Evolutionary conservation across 1,284 basidiomycete genomes (phyloP), one percentile per base, ranked within the genome.

Genomic region (Violaceomyces palustris): DNA sequence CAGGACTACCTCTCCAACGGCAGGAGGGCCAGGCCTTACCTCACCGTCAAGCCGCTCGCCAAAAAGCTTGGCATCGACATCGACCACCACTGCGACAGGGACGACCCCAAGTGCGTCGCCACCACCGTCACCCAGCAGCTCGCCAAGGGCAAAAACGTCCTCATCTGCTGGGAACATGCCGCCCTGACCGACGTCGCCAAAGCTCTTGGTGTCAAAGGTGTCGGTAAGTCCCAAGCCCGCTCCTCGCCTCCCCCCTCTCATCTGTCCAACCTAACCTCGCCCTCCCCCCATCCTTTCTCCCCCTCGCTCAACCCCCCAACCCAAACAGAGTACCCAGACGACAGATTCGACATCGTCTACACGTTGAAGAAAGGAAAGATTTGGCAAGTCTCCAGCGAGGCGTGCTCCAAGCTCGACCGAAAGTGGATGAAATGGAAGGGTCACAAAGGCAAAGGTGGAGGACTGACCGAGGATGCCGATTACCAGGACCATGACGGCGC

Each of bases 21-120:
- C n/a, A 47, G 43, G 23, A 58, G 72, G 6, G 54, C 48, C 25
- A 47, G 74, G 2, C 73, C 74, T 6, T 65, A 59, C 47, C 45
- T 60, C 25, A 74, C 74, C 10, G 74, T 74, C 32, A 54, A 61
- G 40, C 62, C 64, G 3, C 55, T 75, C 14, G 72, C 70, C 1
- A 31, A 63, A 7, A 49, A 60, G 28, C 56, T 74, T 9, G 68
- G 67, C 7, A 37, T 75, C 15, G 44, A 31, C 7, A 60, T 75
- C 31, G 64, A 74, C 48, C 61, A 64, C 17, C 45, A 53, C 24
- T 75, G 69, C 50, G 61, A 72, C 21, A 55, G 64, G 21, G 64
- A 71, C 29, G 73, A 74, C 26, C 34, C 55, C 10, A 39, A 55
- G 31, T 73, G 73, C 42, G 73, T 68, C 1, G 36, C 43, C 9